Evolutionary conservation across 2,329 filamentous ascomycete species (phyloP).

Genomic region (Penicillium sp.): DNA sequence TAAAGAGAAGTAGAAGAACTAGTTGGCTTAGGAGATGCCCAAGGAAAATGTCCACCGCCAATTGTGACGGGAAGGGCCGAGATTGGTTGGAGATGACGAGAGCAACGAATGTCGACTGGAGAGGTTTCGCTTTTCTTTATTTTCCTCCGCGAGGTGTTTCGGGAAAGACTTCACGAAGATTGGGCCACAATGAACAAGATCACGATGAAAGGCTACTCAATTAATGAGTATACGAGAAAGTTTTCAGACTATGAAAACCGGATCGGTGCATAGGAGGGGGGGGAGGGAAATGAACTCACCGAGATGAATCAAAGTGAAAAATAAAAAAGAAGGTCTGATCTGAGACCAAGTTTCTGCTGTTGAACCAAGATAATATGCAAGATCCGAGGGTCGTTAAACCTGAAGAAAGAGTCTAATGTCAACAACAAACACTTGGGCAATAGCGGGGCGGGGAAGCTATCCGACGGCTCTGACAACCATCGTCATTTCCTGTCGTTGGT

Average conservation of each 20-base stretch:
- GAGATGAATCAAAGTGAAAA: conserved; percentile 23
- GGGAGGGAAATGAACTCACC: conserved; percentile 19
- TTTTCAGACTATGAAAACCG: conserved; percentile 18
- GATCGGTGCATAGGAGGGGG: conserved; percentile 31
- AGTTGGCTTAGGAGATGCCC: conserved; percentile 17
- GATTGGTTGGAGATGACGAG: conserved; percentile 9
- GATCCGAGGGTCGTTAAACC: conserved; percentile 21
- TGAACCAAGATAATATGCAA: conserved; percentile 34
- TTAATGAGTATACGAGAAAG: conserved; percentile 38
- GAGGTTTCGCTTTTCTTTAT: conserved; percentile 29
- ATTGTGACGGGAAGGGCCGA: conserved; percentile 10
- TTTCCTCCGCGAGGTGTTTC: conserved; percentile 21
- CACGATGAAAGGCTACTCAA: conserved; percentile 38
- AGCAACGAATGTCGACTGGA: conserved; percentile 24
- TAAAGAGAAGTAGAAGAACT: conserved; percentile 15
- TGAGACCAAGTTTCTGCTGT: conserved; percentile 22
- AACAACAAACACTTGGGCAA: conserved; percentile 35
- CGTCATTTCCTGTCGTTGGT: conserved; percentile 26
- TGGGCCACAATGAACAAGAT: conserved; percentile 24
- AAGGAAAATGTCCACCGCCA: conserved; percentile 16
- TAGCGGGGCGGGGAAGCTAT: conserved; percentile 27
- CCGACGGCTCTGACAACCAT: conserved; percentile 26
- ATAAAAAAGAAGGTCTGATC: conserved; percentile 10
- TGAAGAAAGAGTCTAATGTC: conserved; percentile 30
- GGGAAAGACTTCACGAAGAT: conserved; percentile 34